A percentile compares a stretch with the other conserved stretches of the same genome.
These are phyloP conservation scores for Buxus sempervirens DNA, from an alignment of 164 flowering plant species.

Conservation along the genomic window DNA sequence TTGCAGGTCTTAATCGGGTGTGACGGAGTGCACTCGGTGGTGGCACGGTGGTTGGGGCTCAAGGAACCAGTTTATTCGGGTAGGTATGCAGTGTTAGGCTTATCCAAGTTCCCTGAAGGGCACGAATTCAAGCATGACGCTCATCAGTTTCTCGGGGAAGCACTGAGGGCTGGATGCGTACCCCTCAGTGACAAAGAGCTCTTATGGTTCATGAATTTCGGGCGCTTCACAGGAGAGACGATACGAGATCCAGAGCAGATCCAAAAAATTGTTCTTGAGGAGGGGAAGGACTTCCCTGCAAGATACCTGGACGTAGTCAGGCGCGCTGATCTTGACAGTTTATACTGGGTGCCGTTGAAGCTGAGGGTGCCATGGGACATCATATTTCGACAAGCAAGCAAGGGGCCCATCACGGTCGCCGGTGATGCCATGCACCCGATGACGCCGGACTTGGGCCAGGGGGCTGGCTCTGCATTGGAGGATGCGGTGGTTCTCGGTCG, in stretches of 20 bases:
- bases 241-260: not conserved
- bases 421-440: not conserved
- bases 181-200: slow-evolving; percentile 34
- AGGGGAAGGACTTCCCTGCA: not conserved
- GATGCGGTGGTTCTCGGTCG: not conserved
- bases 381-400: not conserved
- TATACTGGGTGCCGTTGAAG: not conserved
- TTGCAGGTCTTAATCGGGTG: slow-evolving; percentile 51
- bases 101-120: slow-evolving; percentile 39
- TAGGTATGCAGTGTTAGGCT: slow-evolving; percentile 39
- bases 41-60: slow-evolving; percentile 50
- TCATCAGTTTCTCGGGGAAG: slow-evolving; percentile 26
- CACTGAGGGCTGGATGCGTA: slow-evolving; percentile 31
- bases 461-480: not conserved
- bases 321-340: not conserved
- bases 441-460: not conserved
- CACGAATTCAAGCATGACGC: slow-evolving; percentile 36
- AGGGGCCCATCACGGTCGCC: not conserved
- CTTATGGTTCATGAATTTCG: slow-evolving; percentile 29
- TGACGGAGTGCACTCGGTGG: slow-evolving; percentile 55
- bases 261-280: not conserved
- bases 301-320: not conserved
- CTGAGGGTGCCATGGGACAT: not conserved
- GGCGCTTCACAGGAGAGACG: not conserved
- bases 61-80: slow-evolving; percentile 33